Conservation (phyloP, 1,284 basidiomycete genomes). For the Jaminaea rosea region DNA sequence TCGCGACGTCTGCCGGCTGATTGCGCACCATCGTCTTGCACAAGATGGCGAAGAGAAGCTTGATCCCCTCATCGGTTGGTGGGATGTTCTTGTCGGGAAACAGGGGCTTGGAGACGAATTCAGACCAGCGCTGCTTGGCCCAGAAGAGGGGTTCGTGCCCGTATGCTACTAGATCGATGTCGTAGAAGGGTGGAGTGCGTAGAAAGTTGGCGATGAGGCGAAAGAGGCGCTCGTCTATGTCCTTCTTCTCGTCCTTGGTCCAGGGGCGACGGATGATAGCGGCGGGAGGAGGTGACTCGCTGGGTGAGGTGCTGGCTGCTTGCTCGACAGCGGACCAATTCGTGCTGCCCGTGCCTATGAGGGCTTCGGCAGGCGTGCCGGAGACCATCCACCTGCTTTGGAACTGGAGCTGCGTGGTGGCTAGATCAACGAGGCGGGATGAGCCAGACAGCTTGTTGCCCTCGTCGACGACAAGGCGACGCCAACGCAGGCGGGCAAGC, state of each 20-base stretch:
- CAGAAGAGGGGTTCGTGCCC: background rate
- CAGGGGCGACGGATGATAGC: background rate
- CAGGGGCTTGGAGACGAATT: background rate
- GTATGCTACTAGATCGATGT: background rate
- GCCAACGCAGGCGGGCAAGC: constrained; percentile 13
- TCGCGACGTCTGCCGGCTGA: constrained; percentile 13
- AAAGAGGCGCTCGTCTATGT: constrained; percentile 11
- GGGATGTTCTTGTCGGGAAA: background rate
- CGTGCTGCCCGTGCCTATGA: background rate
- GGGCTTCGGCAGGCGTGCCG: constrained; percentile 12
- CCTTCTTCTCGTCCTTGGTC: constrained; percentile 13
- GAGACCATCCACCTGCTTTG: constrained; percentile 22
- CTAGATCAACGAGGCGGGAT: constrained; percentile 14
- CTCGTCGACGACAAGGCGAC: constrained; percentile 18
- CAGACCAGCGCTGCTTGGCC: constrained; percentile 5
- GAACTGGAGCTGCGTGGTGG: constrained; percentile 8
- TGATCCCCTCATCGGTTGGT: background rate
- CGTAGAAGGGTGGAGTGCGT: constrained; percentile 6
- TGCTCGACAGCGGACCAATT: no score
- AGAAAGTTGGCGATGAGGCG: constrained; percentile 13
- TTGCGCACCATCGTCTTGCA: constrained; percentile 17
- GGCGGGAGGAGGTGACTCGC: background rate
- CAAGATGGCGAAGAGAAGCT: constrained; percentile 1
- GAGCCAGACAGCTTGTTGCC: constrained; percentile 14
- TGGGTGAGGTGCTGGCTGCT: no score